Evolutionary conservation across 2,329 filamentous ascomycete species (phyloP), one percentile per base, ranked within the genome.

Genomic region (Monosporascus cannonballus): DNA sequence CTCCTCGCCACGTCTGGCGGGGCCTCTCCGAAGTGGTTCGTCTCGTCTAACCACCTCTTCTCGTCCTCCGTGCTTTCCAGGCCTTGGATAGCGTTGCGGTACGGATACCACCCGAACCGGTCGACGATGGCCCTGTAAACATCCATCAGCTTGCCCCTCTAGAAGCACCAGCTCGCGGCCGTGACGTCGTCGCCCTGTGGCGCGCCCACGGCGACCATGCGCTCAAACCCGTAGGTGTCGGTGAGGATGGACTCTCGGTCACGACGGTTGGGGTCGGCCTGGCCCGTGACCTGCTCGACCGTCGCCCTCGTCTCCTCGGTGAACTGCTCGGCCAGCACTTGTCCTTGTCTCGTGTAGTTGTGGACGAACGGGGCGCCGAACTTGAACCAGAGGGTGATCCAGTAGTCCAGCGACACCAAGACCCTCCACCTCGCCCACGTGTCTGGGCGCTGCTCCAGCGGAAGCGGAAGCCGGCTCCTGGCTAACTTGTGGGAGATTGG

Each of bases 71-170:
- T 64, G 41, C 50, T 53, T 15, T 54, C 47, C 34, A 63, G 56
- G 9, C 64, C 61, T 8, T 56, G 48, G 3, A 56, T 52, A 11
- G 52, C 57, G 36, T 69, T 68, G 18, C 56, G 51, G 38, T 64
- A 67, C 8, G 64, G 64, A 53, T 66, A 68, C 15, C 62, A 53
- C n/a, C 60, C 63, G 53, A 58, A 67, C 17, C 30, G 47, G 15
- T 64, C 58, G 15, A 68, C 52, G 15, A 64, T 57, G 6, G 65
- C 61, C 49, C 58, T 55, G 49, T 67, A 66, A 4, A 61, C 54
- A 45, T 67, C 63, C 53, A 66, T 56, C 27, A 67, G 38, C 55
- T 54, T 59, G 24, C 57, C 49, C 25, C 63, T 52, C 62, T 64
- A 65, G 45, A 62, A 62, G 20, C 54, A 54, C 8, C 57, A 50